Percentiles rank a stretch among this genome's conserved stretches.
Conservation (phyloP, 208 protist species). For the Trypanosoma scelopori region DNA sequence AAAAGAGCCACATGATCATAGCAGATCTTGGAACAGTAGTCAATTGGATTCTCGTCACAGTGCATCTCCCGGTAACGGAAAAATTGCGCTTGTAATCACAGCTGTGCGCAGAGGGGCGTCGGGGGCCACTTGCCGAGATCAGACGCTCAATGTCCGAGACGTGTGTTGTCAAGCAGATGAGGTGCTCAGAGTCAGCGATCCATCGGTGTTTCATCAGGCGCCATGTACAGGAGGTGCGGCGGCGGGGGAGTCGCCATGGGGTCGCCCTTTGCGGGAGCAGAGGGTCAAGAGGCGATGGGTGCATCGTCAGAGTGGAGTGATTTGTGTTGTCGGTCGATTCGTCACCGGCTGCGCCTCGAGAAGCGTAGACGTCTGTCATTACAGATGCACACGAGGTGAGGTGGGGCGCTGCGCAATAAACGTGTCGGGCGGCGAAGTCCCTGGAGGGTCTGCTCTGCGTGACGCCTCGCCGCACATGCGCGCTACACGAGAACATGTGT, state of each 20-base stretch:
- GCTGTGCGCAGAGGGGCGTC: not conserved
- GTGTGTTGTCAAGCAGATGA: constrained; percentile 17
- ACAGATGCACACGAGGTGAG: not conserved
- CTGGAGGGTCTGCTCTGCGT: too few species aligned
- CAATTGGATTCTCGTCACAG: constrained; percentile 67
- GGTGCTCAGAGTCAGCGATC: constrained; percentile 27
- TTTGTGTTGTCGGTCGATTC: constrained; percentile 24
- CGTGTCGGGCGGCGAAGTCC: too few species aligned
- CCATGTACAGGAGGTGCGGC: not conserved
- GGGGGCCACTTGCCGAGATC: constrained; percentile 5
- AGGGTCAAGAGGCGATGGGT: not conserved
- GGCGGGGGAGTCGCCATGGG: not conserved
- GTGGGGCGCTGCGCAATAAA: too few species aligned
- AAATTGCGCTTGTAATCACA: constrained; percentile 48
- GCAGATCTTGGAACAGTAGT: constrained; percentile 80
- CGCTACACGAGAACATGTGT: too few species aligned
- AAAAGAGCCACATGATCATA: constrained; percentile 36
- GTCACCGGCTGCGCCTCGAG: constrained; percentile 10
- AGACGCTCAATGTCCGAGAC: constrained; percentile 4
- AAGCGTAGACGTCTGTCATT: constrained; percentile 11
- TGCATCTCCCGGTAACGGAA: constrained; percentile 49
- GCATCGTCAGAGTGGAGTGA: constrained; percentile 46
- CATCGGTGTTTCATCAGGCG: constrained; percentile 24
- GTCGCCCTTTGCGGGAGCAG: constrained; percentile 19
- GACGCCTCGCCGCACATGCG: too few species aligned